phyloP scores from a whole-genome alignment of 352 stramenopile species.

The Phytophthora uliginosa region DNA sequence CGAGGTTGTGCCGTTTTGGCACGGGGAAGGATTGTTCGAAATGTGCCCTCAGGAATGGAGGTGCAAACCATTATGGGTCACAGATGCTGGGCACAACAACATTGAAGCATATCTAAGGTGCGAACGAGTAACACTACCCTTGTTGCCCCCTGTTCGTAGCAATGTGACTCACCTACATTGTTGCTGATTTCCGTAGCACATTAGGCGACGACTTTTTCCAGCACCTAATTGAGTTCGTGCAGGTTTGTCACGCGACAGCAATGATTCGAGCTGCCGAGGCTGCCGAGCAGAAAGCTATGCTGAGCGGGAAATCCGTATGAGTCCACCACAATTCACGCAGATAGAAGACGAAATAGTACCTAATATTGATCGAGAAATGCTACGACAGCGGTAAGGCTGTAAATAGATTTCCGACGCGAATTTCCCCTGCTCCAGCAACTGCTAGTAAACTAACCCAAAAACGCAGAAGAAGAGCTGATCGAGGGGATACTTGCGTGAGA shows the following conservation, averaged over 20 bases:
- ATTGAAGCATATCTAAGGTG: conserved; percentile 97
- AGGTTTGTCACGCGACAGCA: conserved; percentile 76
- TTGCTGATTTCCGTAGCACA: conserved; percentile 39
- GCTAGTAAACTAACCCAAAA: conserved; percentile 28
- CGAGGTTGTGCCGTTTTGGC: conserved; percentile 99
- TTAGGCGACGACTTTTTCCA: conserved; percentile 85
- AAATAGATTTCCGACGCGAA: conserved; percentile 3
- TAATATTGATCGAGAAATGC: conserved; percentile 40
- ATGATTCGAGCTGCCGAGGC: conserved; percentile 52
- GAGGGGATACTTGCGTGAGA: conserved; percentile 15
- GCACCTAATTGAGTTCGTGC: conserved; percentile 83
- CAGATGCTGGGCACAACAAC: conserved; percentile 98
- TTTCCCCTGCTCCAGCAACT: conserved; percentile 19
- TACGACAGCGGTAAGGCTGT: conserved; percentile 15
- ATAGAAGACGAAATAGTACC: conserved; percentile 50
- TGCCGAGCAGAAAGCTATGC: conserved; percentile 40
- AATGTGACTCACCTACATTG: conserved; percentile 16
- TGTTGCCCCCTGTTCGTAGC: not conserved
- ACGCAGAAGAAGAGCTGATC: conserved; percentile 14
- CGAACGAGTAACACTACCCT: not conserved
- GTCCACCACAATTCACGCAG: conserved; percentile 25
- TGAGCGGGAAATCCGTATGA: conserved; percentile 44
- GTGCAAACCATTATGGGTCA: conserved; percentile 98
- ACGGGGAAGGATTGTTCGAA: conserved; percentile 96
- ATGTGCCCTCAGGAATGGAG: conserved; percentile 93